A percentile compares a stretch with the other conserved stretches of the same genome.
These are phyloP conservation scores for Trametes pubescens DNA, from an alignment of 1,284 basidiomycete species.

Conservation along the genomic window DNA sequence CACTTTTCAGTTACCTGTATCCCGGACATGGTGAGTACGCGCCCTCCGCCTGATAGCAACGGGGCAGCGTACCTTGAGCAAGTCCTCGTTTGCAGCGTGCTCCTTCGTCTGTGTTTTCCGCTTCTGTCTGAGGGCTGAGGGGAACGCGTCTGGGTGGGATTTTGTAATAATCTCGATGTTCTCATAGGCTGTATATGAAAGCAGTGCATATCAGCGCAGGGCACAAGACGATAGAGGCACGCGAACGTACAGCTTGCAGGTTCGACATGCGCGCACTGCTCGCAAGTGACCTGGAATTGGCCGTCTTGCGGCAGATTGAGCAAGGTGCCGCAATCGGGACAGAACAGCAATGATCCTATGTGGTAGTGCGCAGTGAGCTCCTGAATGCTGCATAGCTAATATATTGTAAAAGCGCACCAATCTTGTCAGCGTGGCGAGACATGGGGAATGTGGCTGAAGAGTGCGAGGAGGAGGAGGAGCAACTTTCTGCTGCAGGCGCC, in stretches of 20 bases:
- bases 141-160: conserved; percentile 94
- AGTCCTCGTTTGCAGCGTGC: conserved; percentile 78
- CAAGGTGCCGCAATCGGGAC: conserved; percentile 90
- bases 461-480: background rate
- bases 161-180: conserved; percentile 90
- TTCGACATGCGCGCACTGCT: conserved; percentile 89
- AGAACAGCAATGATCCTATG: conserved; percentile 91
- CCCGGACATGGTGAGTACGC: conserved; percentile 4
- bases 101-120: conserved; percentile 90
- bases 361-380: background rate
- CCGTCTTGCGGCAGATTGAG: conserved; percentile 86
- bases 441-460: conserved; percentile 20
- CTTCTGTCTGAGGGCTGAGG: conserved; percentile 87
- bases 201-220: background rate
- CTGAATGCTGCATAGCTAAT: background rate
- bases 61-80: conserved; percentile 65
- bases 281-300: conserved; percentile 81
- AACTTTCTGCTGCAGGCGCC: conserved; percentile 25
- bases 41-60: background rate
- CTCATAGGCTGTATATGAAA: conserved; percentile 81
- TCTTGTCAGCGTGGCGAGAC: conserved; percentile 40
- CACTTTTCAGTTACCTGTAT: conserved; percentile 91
- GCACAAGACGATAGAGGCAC: background rate
- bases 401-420: conserved; percentile 37
- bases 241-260: conserved; percentile 81